phyloP scores from a whole-genome alignment of 495 filamentous ascomycete genomes.

The Paragyromitra xinjiangensis region DNA sequence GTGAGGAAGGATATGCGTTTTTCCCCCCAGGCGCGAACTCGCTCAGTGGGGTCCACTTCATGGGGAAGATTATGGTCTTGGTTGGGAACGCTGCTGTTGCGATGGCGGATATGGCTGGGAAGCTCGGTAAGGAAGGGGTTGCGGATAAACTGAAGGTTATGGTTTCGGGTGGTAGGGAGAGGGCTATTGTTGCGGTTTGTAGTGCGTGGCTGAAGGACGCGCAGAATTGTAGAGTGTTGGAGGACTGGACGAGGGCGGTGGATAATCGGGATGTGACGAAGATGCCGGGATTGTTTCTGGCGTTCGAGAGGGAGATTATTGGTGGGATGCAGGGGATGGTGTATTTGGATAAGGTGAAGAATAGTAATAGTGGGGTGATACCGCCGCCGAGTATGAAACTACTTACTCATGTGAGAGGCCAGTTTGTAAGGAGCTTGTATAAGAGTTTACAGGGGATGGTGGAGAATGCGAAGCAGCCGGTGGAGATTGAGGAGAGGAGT shows the following conservation, averaged over 20 bases:
- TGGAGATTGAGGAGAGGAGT: slow-evolving; percentile 68
- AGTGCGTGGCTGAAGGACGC: slow-evolving; percentile 88
- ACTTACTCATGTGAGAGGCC: slow-evolving; percentile 80
- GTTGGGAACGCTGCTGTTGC: slow-evolving; percentile 86
- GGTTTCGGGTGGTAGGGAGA: slow-evolving; percentile 80
- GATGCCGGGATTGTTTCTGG: slow-evolving; percentile 83
- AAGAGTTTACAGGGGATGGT: slow-evolving; percentile 93
- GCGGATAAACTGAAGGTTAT: slow-evolving; percentile 74
- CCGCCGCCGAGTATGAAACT: slow-evolving; percentile 82
- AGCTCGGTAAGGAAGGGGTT: slow-evolving; percentile 65
- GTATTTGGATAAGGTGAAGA: slow-evolving; percentile 80
- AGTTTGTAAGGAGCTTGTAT: slow-evolving; percentile 91
- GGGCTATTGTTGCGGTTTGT: slow-evolving; percentile 80
- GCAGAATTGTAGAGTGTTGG: slow-evolving; percentile 84
- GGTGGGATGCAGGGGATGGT: slow-evolving; percentile 89
- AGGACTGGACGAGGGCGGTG: slow-evolving; percentile 85
- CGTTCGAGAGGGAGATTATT: slow-evolving; percentile 80
- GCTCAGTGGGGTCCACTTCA: slow-evolving; percentile 84
- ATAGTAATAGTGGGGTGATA: slow-evolving; percentile 70
- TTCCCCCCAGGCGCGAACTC: slow-evolving; percentile 95
- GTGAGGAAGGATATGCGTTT: slow-evolving; percentile 93
- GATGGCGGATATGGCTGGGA: slow-evolving; percentile 76
- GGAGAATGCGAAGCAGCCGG: slow-evolving; percentile 83
- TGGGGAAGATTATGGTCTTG: slow-evolving; percentile 78
- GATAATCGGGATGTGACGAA: slow-evolving; percentile 85